Evolutionary conservation across 2,329 filamentous ascomycete species (phyloP), one percentile per base, ranked within the genome.

Genomic region (Penicillium thymicola): DNA sequence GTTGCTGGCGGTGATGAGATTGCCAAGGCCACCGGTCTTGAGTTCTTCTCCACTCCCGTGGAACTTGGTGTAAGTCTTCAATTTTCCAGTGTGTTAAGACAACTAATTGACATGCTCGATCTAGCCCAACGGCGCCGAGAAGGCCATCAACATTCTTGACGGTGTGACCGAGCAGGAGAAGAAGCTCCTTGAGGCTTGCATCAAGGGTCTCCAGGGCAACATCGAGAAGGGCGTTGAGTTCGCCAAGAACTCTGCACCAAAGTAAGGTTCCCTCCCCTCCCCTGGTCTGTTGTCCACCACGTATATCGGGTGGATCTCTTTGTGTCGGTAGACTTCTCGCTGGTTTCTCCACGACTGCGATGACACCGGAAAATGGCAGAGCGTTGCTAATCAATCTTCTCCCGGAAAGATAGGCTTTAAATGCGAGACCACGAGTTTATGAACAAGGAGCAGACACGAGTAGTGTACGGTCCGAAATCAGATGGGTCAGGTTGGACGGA

Each of bases 11-110:
- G 94, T 71, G 89, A 93, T 52, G 90, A 85, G 65, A 88, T 99
- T 68, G 84, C 83, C 61, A 91, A 96, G 83, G 85, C 87, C 71
- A 91, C 88, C 60, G 92, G 92, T 66, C 78, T 84, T 62, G 92
- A 99, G 55, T 99, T 90, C 83, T 99, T 99, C 85, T 96, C 94
- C 57, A 91, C 95, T 54, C 93, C 92, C 59, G 85, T 97, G 66
- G 90, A 96, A 80, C 91, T 99, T 67, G 94, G 94, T 72, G 92
- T 95, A 89, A 81, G 90, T 83, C 25, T 45, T 42, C 44, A 55
- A 21, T 53, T 50, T 58, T 51, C 25, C 27, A 21, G 6, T 14
- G 21, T 25, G 37, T 54, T 42, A 51, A 44, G 11, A 41, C 44
- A 38, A 28, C 25, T 52, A 40, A 50, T 69, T 74, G 67, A 75